These are phyloP conservation scores for Spinacia oleracea DNA, from an alignment of 179 eudicot genomes.

Conservation along the genomic window DNA sequence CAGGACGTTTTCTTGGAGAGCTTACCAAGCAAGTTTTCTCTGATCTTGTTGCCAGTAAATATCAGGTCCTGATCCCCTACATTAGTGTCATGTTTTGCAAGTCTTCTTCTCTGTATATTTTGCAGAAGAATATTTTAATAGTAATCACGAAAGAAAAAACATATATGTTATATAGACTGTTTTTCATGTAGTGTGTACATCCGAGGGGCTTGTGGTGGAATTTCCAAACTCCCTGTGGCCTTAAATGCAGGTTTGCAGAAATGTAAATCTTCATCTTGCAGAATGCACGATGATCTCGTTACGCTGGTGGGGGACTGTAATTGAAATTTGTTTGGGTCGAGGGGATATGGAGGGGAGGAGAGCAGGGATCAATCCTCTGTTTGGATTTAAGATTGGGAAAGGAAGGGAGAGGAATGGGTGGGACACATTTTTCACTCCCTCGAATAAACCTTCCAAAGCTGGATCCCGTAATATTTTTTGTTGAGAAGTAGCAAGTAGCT, in stretches of 20 bases:
- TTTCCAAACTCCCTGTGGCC: neutral
- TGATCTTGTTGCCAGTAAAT: constrained; percentile 92
- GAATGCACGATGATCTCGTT: neutral
- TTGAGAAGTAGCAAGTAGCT: neutral
- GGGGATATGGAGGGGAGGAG: neutral
- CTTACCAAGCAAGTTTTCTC: constrained; percentile 92
- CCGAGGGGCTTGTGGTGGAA: constrained; percentile 1
- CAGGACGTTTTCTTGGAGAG: constrained; percentile 98
- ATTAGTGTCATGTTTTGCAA: neutral
- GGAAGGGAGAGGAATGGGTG: neutral
- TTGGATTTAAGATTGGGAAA: neutral
- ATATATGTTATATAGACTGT: neutral
- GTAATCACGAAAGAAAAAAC: neutral
- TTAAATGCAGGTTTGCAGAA: neutral
- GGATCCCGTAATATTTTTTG: neutral
- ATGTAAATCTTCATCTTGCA: neutral
- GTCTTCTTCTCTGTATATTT: neutral
- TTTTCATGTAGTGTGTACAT: neutral
- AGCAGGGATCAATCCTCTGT: neutral
- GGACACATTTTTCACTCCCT: neutral
- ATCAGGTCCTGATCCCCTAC: constrained; percentile 60
- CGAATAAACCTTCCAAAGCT: neutral
- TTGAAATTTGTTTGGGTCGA: neutral
- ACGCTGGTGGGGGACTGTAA: neutral
- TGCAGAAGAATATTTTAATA: neutral